These are phyloP conservation scores for Macrolepiota dolichaula DNA, from an alignment of 768 basidiomycete genomes.

Conservation along the genomic window DNA sequence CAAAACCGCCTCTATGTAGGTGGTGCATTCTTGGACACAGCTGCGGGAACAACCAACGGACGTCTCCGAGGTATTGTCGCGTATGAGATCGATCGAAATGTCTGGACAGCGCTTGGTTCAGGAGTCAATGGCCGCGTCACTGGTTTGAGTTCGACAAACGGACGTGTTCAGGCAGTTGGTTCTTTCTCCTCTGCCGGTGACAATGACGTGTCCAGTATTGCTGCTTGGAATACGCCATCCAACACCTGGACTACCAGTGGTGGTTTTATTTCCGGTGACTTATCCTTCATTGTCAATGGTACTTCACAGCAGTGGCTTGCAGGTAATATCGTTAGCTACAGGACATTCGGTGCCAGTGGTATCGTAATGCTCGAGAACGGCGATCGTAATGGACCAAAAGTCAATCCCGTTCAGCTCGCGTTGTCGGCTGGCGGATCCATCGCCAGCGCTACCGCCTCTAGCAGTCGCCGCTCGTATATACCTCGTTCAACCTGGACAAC, in stretches of 20 bases:
- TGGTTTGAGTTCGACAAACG: constrained; percentile 46
- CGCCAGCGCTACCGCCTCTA: constrained; percentile 25
- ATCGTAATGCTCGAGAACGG: constrained; percentile 77
- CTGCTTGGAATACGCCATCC: constrained; percentile 63
- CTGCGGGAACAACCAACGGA: constrained; percentile 46
- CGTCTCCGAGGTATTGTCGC: constrained; percentile 58
- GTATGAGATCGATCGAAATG: constrained; percentile 62
- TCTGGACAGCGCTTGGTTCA: constrained; percentile 67
- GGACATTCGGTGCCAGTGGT: constrained; percentile 71
- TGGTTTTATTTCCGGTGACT: constrained; percentile 68
- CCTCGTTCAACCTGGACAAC: constrained; percentile 48
- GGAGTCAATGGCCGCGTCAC: constrained; percentile 80
- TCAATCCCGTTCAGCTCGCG: constrained; percentile 60
- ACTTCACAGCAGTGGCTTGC: constrained; percentile 67
- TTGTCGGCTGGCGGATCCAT: constrained; percentile 40
- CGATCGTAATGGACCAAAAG: constrained; percentile 44
- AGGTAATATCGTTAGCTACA: constrained; percentile 56
- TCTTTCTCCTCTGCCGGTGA: constrained; percentile 59
- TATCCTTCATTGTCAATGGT: constrained; percentile 68
- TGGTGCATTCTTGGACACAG: constrained; percentile 81
- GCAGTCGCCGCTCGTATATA: constrained; percentile 34
- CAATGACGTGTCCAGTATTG: constrained; percentile 53
- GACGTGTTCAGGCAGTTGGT: constrained; percentile 64
- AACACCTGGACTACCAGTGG: constrained; percentile 70
- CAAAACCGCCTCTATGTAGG: constrained; percentile 76